Evolutionary conservation across 306 rosid genomes (phyloP), one percentile per base, ranked within the genome.

Genomic region (Begonia masoniana): DNA sequence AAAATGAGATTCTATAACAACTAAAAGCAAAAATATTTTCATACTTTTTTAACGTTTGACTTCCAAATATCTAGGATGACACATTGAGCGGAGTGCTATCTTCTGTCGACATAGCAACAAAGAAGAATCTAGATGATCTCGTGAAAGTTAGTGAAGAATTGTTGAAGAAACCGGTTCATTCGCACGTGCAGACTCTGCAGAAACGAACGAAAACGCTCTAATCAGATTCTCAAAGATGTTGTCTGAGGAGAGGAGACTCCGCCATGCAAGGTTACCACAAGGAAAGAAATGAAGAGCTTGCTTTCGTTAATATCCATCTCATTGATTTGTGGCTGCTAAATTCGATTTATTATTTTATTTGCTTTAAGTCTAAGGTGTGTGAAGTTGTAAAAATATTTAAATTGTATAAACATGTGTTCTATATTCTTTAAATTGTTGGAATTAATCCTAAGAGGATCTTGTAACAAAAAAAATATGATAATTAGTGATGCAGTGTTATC

Each of bases 161-260:
- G 55, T 50, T 72, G 58, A 58, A 66, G 61, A 72, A 66, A 35
- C 68, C 58, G 77, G 73, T 5, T 9, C 19, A 7, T 54, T 2
- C 52, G 61, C 62, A 54, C 65, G 62, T 8, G 19, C 51, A 13
- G 50, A 50, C 57, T 57, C 39, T 31, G 1, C 49, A 41, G 15
- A 48, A 1, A 58, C 77, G 15, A 72, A 72, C 41, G 77, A 54
- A 43, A 55, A 72, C 13, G 77, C 73, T 41, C 72, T 72, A 12
- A 26, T n/a, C 52, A 81, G 87, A 66, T 67, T 77, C 63, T 81
- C 81, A 9, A 59, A 56, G 54, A 51, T 70, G 41, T 70, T 81
- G 6, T 81, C 87, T 8, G 63, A 75, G 49, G 83, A 74, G 61
- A 76, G 62, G 67, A 52, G 45, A 16, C 61, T 61, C 53, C 80